A percentile compares a stretch with the other conserved stretches of the same genome.
These are phyloP conservation scores for Helicocarpus griseus DNA, from an alignment of 2,329 filamentous ascomycete genomes.

Conservation along the genomic window DNA sequence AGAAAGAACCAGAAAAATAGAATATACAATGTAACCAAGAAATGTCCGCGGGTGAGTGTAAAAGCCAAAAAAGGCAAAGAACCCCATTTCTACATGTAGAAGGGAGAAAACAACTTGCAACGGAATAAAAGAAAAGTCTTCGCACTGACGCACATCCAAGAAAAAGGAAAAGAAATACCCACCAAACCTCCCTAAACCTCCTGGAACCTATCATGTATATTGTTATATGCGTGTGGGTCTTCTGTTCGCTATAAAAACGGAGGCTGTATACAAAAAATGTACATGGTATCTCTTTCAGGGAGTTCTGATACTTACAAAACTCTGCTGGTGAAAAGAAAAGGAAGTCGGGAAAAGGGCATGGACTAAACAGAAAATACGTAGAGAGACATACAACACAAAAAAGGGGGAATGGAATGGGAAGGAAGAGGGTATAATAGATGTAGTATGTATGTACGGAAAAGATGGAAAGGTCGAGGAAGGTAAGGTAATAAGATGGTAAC, in stretches of 20 bases:
- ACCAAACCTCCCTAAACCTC: neutral
- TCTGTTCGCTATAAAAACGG: constrained; percentile 4
- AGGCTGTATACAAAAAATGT: constrained; percentile 1
- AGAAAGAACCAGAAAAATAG: no score
- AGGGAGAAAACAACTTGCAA: no score
- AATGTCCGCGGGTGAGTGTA: no score
- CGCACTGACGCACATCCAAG: no score
- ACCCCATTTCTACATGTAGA: no score
- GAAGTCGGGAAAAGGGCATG: neutral
- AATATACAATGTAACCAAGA: no score
- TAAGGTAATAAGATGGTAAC: neutral
- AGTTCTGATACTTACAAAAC: neutral
- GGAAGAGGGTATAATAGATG: neutral
- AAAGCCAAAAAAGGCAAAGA: no score
- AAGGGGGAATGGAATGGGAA: neutral
- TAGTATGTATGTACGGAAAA: neutral
- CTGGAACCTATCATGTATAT: constrained; percentile 6
- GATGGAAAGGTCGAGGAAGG: neutral
- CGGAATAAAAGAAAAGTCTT: no score
- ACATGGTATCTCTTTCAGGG: constrained; percentile 5
- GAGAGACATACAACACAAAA: neutral
- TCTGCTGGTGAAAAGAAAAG: neutral
- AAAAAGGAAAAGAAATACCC: no score
- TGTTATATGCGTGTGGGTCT: constrained; percentile 2
- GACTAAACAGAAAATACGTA: neutral